A percentile compares a stretch with the other conserved stretches of the same genome.
Evolutionary conservation across 352 stramenopile species (phyloP).

Genomic region (Phytopythium sindhum): DNA sequence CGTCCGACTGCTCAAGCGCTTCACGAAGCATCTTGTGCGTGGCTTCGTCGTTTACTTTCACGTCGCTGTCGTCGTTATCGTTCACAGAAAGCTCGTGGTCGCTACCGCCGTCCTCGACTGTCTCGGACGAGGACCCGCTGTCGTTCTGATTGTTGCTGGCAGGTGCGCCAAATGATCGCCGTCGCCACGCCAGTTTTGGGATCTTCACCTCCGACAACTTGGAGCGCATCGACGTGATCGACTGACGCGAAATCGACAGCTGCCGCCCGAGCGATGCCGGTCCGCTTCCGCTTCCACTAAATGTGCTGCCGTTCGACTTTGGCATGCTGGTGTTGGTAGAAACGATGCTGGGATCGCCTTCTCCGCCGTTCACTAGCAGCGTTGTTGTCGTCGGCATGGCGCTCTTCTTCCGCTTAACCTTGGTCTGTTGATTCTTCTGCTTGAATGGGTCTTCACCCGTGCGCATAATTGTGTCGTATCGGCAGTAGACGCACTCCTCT

Average conservation of each 20-base stretch:
- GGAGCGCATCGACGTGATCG: constrained; percentile 46
- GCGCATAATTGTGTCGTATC: constrained; percentile 67
- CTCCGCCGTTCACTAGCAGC: constrained; percentile 68
- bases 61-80: constrained; percentile 42
- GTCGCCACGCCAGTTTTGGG: constrained; percentile 53
- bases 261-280: constrained; percentile 17
- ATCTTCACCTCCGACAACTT: constrained; percentile 70
- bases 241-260: constrained; percentile 53
- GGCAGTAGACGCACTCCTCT: constrained; percentile 73
- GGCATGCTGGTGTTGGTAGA: constrained; percentile 35
- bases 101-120: constrained; percentile 58
- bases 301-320: constrained; percentile 19
- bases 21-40: constrained; percentile 39
- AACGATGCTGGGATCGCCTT: constrained; percentile 65
- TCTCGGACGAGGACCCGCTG: constrained; percentile 59
- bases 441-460: constrained; percentile 68
- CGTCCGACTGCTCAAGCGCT: constrained; percentile 29
- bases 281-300: constrained; percentile 11
- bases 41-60: constrained; percentile 23
- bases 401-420: constrained; percentile 52
- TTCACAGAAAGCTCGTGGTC: constrained; percentile 51
- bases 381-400: constrained; percentile 67
- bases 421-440: constrained; percentile 30
- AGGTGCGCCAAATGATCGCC: constrained; percentile 31
- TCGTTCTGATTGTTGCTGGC: constrained; percentile 44